These are phyloP conservation scores for Ophiocordyceps polyrhachis-furcata DNA, from an alignment of 2,329 filamentous ascomycete species.

Conservation along the genomic window DNA sequence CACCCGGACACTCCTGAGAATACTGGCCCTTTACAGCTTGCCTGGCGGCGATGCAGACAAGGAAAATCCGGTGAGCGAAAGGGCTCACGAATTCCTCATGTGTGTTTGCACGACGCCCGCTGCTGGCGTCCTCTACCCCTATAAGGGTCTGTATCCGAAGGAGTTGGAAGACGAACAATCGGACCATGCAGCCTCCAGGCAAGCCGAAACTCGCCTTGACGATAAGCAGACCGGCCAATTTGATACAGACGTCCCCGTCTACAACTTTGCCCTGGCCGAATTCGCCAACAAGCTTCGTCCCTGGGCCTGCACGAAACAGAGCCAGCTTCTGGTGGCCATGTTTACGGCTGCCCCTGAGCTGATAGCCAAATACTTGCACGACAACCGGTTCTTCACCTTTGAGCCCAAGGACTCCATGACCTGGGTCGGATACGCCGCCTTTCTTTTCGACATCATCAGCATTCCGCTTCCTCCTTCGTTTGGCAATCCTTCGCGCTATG, in stretches of 20 bases:
- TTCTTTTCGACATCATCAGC: slow-evolving; percentile 66
- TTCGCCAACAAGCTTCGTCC: slow-evolving; percentile 67
- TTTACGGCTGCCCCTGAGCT: slow-evolving; percentile 73
- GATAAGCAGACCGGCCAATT: slow-evolving; percentile 53
- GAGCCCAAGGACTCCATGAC: slow-evolving; percentile 84
- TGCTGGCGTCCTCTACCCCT: slow-evolving; percentile 57
- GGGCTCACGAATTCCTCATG: slow-evolving; percentile 58
- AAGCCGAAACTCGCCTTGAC: slow-evolving; percentile 20
- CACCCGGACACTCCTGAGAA: slow-evolving; percentile 49
- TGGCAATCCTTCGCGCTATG: slow-evolving; percentile 42
- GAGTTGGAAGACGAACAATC: slow-evolving; percentile 34
- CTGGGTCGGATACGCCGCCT: slow-evolving; percentile 86
- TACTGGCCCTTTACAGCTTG: slow-evolving; percentile 54
- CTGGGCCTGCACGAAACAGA: slow-evolving; percentile 65
- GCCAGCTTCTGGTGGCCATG: slow-evolving; percentile 61
- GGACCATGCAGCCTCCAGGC: slow-evolving; percentile 6
- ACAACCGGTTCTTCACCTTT: slow-evolving; percentile 63
- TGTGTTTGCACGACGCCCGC: slow-evolving; percentile 54
- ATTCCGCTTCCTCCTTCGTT: slow-evolving; percentile 55
- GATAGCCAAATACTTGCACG: slow-evolving; percentile 70
- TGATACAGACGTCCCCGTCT: slow-evolving; percentile 47
- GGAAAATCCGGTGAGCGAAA: slow-evolving; percentile 37
- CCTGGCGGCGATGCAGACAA: slow-evolving; percentile 23
- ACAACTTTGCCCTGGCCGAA: slow-evolving; percentile 61
- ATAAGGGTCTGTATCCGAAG: slow-evolving; percentile 71